Conservation (phyloP, 257 asterid species). For the Solanum virginianum region DNA sequence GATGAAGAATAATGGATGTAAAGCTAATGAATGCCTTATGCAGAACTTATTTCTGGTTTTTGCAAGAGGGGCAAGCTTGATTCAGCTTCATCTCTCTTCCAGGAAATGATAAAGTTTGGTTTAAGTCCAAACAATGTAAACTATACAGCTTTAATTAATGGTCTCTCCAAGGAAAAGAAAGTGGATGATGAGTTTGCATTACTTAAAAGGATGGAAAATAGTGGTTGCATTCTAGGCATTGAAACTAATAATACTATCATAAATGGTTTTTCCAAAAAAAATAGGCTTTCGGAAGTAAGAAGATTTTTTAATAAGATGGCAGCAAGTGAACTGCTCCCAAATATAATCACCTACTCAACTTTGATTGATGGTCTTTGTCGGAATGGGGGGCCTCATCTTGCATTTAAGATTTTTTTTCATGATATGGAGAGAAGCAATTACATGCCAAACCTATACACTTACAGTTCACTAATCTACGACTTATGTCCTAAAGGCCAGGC, state of each 20-base stretch:
- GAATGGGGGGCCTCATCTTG: slow-evolving; percentile 43
- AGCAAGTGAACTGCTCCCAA: no score
- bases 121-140: slow-evolving; percentile 62
- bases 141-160: slow-evolving; percentile 64
- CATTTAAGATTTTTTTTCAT: slow-evolving; percentile 57
- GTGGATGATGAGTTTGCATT: slow-evolving; percentile 51
- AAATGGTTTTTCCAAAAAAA: slow-evolving; percentile 48
- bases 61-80: slow-evolving; percentile 50
- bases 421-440: slow-evolving; percentile 58
- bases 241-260: slow-evolving; percentile 69
- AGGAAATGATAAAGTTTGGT: slow-evolving; percentile 64
- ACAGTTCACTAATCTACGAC: slow-evolving; percentile 66
- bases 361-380: slow-evolving; percentile 74
- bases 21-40: slow-evolving; percentile 69
- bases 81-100: slow-evolving; percentile 43
- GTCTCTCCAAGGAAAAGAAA: slow-evolving; percentile 67
- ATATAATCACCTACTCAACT: slow-evolving; percentile 68
- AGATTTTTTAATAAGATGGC: slow-evolving; percentile 38
- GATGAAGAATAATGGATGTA: no score
- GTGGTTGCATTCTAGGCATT: slow-evolving; percentile 39
- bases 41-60: slow-evolving; percentile 73
- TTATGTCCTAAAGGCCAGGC: slow-evolving; percentile 57
- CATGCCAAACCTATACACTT: slow-evolving; percentile 69
- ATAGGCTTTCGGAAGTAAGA: slow-evolving; percentile 55
- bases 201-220: slow-evolving; percentile 38